Conservation (phyloP, 2,329 filamentous ascomycete species). For the Amauroascus niger region DNA sequence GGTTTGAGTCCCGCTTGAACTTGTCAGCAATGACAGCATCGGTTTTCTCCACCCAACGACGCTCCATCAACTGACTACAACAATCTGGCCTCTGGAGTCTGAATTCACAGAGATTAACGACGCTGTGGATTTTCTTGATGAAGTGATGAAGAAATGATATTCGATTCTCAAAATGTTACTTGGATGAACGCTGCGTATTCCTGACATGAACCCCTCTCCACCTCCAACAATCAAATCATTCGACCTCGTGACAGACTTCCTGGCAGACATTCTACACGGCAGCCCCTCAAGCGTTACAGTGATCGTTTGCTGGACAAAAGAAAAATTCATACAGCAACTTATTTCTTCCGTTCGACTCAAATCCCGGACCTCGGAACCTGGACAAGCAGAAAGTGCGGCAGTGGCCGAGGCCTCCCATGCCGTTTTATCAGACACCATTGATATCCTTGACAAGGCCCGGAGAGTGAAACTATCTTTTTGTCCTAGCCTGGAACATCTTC, state of each 20-base stretch:
- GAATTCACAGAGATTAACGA: neutral
- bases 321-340: conserved; percentile 55
- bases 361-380: conserved; percentile 10
- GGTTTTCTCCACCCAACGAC: neutral
- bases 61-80: neutral
- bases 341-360: conserved; percentile 38
- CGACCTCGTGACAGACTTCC: conserved; percentile 45
- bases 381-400: neutral
- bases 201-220: neutral
- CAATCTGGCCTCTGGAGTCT: neutral
- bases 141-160: no score
- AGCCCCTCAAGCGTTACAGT: conserved; percentile 54
- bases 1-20: neutral
- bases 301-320: conserved; percentile 58
- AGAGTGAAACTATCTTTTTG: conserved; percentile 63
- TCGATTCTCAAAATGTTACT: neutral
- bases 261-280: conserved; percentile 53
- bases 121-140: neutral
- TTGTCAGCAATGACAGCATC: conserved; percentile 9
- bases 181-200: neutral
- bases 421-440: conserved; percentile 56
- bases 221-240: conserved; percentile 35
- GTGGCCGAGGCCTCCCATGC: conserved; percentile 23
- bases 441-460: conserved; percentile 57
- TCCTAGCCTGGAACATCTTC: conserved; percentile 64